Evolutionary conservation across 2,329 filamentous ascomycete genomes (phyloP), one percentile per base, ranked within the genome.

Genomic region (Curvularia sp.): DNA sequence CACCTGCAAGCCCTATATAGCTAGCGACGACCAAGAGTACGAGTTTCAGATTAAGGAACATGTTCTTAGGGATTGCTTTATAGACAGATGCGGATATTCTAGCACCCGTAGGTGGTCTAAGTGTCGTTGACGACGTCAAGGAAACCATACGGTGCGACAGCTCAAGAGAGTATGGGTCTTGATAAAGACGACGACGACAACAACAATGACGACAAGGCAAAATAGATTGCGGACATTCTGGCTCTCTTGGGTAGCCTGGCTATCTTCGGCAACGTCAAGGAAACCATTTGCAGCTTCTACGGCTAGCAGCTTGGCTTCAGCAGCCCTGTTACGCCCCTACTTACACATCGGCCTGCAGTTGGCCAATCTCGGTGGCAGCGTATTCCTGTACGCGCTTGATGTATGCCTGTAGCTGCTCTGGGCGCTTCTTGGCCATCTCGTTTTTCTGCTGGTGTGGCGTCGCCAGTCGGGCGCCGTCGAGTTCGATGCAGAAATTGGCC

Each of bases 401-500:
- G 38, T 83, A 80, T 13, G 82, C 81, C 71, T 92, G 88, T 25
- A 93, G 82, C 49, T 92, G 89, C 58, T 87, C 85, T 13, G 93
- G 80, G 48, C 90, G 86, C 57, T 87, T 85, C 72, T 88, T 87
- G 67, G 91, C 87, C 13, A 89, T 91, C 56, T 89, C 84, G 30
- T 89, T 88, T 51, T 90, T 88, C 70, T 93, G 88, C 57, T 91
- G 86, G 65, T 92, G 91, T 72, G 95, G 84, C 61, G 97, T 89
- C 2, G 93, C 91, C 19, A 99, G 84, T 43, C 87, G 88, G 25
- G 90, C 87, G 61, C 89, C 89, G 64, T 96, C 92, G 7, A 97
- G 83, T 74, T 98, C 93, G 55, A 93, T 88, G 67, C 89, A 88
- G 81, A 95, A 96, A 60, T 89, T 89, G 74, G 97, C 90, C 60